Conservation (phyloP, 805 yeast genomes). For the Kuraishia hungarica region DNA sequence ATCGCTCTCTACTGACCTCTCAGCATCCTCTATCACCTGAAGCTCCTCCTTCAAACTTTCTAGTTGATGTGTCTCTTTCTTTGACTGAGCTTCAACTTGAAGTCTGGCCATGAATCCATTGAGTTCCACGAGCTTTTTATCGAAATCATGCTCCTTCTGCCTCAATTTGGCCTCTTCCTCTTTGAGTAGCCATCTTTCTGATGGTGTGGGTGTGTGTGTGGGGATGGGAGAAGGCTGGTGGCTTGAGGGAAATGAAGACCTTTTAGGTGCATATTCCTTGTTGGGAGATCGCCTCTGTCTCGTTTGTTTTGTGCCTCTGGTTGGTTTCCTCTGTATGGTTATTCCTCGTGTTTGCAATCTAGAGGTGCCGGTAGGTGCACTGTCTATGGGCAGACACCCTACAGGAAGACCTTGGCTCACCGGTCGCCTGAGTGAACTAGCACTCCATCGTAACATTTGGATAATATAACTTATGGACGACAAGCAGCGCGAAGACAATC, state of each 20-base stretch:
- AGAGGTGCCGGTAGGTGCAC: not conserved
- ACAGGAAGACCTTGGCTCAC: not conserved
- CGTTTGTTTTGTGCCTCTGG: not conserved
- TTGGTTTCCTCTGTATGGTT: not conserved
- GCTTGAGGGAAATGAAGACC: not conserved
- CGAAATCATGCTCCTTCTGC: not conserved
- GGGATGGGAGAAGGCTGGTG: not conserved
- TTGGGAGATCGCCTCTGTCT: not conserved
- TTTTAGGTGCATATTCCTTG: not conserved
- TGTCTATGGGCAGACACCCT: not conserved
- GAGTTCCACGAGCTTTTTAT: conserved; percentile 11
- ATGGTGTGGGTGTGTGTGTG: not conserved
- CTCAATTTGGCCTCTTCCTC: not conserved
- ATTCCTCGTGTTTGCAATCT: not conserved
- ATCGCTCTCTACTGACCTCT: conserved; percentile 8
- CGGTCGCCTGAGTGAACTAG: not conserved
- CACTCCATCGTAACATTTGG: too few species aligned
- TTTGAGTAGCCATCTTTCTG: conserved; percentile 1
- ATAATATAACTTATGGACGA: too few species aligned
- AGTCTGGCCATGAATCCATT: conserved; percentile 19
- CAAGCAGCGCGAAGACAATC: too few species aligned
- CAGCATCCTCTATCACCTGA: conserved; percentile 9
- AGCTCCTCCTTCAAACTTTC: conserved; percentile 13
- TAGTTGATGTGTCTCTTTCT: conserved; percentile 10
- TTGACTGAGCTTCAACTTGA: conserved; percentile 13